Evolutionary conservation across 1,139 yeast genomes (phyloP).

Genomic region (Yamadazyma dushanensis): DNA sequence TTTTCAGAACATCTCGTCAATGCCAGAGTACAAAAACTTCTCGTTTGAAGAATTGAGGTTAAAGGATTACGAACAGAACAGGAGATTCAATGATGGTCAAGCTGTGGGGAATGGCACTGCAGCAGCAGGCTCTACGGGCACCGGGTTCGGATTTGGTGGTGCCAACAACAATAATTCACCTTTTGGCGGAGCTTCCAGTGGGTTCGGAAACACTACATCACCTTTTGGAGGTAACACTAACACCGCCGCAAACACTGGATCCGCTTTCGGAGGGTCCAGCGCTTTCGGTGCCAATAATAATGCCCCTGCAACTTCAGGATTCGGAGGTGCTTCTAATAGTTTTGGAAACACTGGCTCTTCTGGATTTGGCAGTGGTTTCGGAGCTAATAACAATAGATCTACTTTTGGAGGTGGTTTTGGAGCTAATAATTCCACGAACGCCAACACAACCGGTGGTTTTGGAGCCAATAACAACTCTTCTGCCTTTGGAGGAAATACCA

Average conservation of each 20-base stretch:
- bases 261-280: slow-evolving; percentile 13
- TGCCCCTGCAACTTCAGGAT: slow-evolving; percentile 12
- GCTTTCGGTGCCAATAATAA: slow-evolving; percentile 21
- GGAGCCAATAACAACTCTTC: slow-evolving; percentile 14
- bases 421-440: slow-evolving; percentile 5
- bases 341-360: slow-evolving; percentile 5
- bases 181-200: slow-evolving; percentile 14
- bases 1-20: slow-evolving; percentile 75
- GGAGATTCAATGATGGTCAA: slow-evolving; percentile 55
- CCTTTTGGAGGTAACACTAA: slow-evolving; percentile 10
- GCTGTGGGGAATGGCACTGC: slow-evolving; percentile 16
- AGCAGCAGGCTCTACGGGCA: slow-evolving; percentile 30
- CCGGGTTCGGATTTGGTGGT: slow-evolving; percentile 31
- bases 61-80: slow-evolving; percentile 80
- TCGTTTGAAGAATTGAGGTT: slow-evolving; percentile 87
- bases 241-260: slow-evolving; percentile 10
- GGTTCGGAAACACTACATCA: slow-evolving; percentile 23
- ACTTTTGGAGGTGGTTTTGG: slow-evolving; percentile 16
- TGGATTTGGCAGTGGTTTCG: slow-evolving; percentile 19
- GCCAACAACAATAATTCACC: slow-evolving; percentile 16
- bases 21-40: slow-evolving; percentile 85
- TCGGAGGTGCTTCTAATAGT: slow-evolving; percentile 19
- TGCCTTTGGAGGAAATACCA: slow-evolving; percentile 23
- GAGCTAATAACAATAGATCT: slow-evolving; percentile 16
- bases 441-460: slow-evolving; percentile 17